A percentile compares a stretch with the other conserved stretches of the same genome.
phyloP scores from a whole-genome alignment of 2,329 filamentous ascomycete species.

The Dendryphion nanum region DNA sequence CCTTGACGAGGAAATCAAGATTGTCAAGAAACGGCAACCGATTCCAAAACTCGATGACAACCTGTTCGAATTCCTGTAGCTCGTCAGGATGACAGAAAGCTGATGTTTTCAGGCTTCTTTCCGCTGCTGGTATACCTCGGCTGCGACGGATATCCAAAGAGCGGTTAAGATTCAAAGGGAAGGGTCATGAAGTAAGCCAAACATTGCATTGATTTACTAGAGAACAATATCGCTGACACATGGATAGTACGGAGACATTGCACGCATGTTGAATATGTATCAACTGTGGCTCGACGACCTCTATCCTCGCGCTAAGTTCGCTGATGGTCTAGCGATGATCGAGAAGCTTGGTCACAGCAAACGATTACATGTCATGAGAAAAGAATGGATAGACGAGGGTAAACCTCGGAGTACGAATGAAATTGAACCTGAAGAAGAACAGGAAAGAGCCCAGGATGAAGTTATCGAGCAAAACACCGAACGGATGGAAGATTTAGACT shows the following conservation, averaged over 20 bases:
- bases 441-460: too few species aligned
- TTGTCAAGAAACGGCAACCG: conserved; percentile 74
- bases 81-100: background rate
- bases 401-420: too few species aligned
- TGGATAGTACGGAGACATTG: conserved; percentile 75
- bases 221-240: conserved; percentile 13
- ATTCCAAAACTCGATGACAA: conserved; percentile 84
- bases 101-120: conserved; percentile 63
- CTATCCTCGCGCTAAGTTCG: conserved; percentile 91
- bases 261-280: conserved; percentile 81
- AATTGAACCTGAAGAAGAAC: background rate
- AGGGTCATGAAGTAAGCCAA: conserved; percentile 75
- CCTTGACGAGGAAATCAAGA: conserved; percentile 81
- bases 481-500: too few species aligned
- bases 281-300: conserved; percentile 96
- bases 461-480: too few species aligned
- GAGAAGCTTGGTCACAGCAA: conserved; percentile 91
- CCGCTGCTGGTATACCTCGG: conserved; percentile 77
- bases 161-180: conserved; percentile 79
- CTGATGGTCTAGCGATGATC: conserved; percentile 84
- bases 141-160: conserved; percentile 69
- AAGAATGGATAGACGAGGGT: conserved; percentile 79
- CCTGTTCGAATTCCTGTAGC: conserved; percentile 49
- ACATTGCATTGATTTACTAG: background rate
- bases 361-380: conserved; percentile 69